phyloP scores from a whole-genome alignment of 2,329 filamentous ascomycete genomes.

The Helotiales sp. region DNA sequence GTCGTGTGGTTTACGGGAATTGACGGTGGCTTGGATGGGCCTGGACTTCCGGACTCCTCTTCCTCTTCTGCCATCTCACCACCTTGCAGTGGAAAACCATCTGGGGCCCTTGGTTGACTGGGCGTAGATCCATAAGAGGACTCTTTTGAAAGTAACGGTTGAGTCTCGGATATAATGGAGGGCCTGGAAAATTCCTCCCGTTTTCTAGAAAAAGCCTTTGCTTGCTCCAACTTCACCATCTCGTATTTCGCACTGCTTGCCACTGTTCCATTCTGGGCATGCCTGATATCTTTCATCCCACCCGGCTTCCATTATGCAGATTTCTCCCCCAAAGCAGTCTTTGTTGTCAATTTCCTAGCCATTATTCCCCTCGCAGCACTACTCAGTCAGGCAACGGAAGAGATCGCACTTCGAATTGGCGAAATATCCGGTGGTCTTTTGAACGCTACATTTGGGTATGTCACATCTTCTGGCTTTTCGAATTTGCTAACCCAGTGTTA shows the following conservation, averaged over 20 bases:
- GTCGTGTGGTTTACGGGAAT: constrained; percentile 89
- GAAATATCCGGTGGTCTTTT: too few species aligned
- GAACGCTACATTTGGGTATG: too few species aligned
- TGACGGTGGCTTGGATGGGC: constrained; percentile 65
- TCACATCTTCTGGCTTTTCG: too few species aligned
- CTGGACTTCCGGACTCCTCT: constrained; percentile 49
- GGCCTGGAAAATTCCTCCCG: background rate
- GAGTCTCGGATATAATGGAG: constrained; percentile 21
- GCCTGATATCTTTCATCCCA: background rate
- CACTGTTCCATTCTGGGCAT: background rate
- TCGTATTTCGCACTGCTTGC: constrained; percentile 11
- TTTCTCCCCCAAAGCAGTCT: too few species aligned
- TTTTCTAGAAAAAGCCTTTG: background rate
- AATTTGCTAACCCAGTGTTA: too few species aligned
- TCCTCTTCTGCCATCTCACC: constrained; percentile 57
- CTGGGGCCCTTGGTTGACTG: constrained; percentile 23
- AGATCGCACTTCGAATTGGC: too few species aligned
- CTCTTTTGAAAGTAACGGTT: constrained; percentile 22
- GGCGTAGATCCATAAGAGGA: constrained; percentile 32
- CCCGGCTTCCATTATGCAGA: too few species aligned
- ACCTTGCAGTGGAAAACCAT: constrained; percentile 34
- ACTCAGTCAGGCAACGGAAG: too few species aligned
- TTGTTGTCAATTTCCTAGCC: too few species aligned
- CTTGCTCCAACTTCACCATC: background rate
- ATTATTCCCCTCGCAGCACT: too few species aligned